A percentile compares a stretch with the other conserved stretches of the same genome.
Evolutionary conservation across 1,284 basidiomycete species (phyloP).

Genomic region (Hymenochaete sp.): DNA sequence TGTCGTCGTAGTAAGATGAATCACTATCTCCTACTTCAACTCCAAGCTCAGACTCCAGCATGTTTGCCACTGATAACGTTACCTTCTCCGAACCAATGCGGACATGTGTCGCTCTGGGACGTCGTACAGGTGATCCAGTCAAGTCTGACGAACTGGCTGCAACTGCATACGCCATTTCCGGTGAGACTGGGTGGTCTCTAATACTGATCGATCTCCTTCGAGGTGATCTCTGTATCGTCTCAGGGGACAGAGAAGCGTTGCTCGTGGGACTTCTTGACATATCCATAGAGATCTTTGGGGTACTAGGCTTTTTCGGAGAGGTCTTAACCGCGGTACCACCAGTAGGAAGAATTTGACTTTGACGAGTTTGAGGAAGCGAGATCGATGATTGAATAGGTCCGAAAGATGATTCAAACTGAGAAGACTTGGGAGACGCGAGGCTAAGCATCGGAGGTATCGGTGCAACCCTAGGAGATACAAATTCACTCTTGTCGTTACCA

Average conservation of each 20-base stretch:
- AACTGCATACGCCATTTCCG: conserved; percentile 1
- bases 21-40: conserved; percentile 17
- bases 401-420: conserved; percentile 2
- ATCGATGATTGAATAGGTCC: conserved; percentile 2
- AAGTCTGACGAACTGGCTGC: background rate
- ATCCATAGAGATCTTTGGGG: no score
- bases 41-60: conserved; percentile 15
- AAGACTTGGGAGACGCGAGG: conserved; percentile 11
- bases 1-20: conserved; percentile 13
- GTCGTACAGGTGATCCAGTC: background rate
- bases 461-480: conserved; percentile 13
- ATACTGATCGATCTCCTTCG: no score
- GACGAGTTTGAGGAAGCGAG: background rate
- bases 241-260: no score
- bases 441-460: conserved; percentile 15
- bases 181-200: conserved; percentile 8
- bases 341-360: background rate
- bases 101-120: conserved; percentile 9
- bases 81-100: conserved; percentile 16
- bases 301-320: no score
- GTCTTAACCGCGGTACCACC: no score
- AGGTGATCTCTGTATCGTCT: no score
- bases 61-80: conserved; percentile 17
- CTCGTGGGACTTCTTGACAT: no score
- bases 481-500: conserved; percentile 12